phyloP scores from a whole-genome alignment of 352 stramenopile species.

The Pythium monospermum region DNA sequence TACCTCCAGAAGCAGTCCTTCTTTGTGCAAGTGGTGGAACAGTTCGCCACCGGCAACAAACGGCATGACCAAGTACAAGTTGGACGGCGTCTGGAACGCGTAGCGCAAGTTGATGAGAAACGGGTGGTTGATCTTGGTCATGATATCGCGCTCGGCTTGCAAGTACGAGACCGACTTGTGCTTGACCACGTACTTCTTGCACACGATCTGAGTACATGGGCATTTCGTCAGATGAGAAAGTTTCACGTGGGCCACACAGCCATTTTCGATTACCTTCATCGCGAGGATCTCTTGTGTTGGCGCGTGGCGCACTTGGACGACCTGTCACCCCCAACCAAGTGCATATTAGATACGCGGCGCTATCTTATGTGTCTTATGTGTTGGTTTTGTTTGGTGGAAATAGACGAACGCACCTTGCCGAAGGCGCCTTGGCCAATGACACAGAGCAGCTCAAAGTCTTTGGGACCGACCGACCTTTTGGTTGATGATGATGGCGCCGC shows the following conservation, averaged over 20 bases:
- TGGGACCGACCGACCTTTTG: constrained; percentile 42
- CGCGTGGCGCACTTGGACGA: constrained; percentile 81
- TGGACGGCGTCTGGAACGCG: constrained; percentile 77
- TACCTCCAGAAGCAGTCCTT: constrained; percentile 35
- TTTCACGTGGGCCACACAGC: too few species aligned
- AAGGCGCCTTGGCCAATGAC: constrained; percentile 83
- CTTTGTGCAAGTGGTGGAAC: constrained; percentile 35
- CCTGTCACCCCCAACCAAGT: constrained; percentile 20
- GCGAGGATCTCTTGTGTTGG: constrained; percentile 68
- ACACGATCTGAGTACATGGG: constrained; percentile 54
- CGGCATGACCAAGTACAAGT: constrained; percentile 81
- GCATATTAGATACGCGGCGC: too few species aligned
- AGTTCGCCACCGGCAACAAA: constrained; percentile 41
- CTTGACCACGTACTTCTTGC: constrained; percentile 84
- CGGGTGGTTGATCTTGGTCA: constrained; percentile 84
- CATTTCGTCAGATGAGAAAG: too few species aligned
- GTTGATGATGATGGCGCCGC: background rate
- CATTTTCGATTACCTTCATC: constrained; percentile 74
- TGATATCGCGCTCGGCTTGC: constrained; percentile 79
- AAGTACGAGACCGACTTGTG: constrained; percentile 77
- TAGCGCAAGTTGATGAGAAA: constrained; percentile 79
- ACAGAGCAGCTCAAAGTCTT: constrained; percentile 78
- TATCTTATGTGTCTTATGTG: too few species aligned
- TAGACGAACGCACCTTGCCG: constrained; percentile 47
- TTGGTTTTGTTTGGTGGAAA: too few species aligned